A percentile compares a stretch with the other conserved stretches of the same genome.
These are phyloP conservation scores for Punica granatum DNA, from an alignment of 345 rosid genomes.

Conservation along the genomic window DNA sequence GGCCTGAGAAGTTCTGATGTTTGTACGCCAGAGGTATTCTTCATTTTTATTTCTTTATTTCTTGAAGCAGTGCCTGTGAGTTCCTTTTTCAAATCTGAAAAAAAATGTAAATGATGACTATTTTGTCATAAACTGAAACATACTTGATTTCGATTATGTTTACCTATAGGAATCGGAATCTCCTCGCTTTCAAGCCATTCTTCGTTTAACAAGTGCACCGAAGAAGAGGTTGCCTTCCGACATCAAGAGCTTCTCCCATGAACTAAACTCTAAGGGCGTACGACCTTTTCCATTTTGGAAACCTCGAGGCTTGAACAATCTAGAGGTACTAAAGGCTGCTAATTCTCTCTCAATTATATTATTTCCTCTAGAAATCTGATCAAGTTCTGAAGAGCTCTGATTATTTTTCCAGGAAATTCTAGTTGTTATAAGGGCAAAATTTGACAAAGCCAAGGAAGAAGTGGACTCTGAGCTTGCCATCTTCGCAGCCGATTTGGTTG, in stretches of 20 bases:
- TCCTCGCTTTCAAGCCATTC: constrained; percentile 97
- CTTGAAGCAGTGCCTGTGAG: not conserved
- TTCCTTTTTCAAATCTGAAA: not conserved
- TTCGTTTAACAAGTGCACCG: constrained; percentile 93
- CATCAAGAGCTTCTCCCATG: constrained; percentile 99
- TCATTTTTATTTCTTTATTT: constrained; percentile 13
- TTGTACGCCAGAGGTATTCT: constrained; percentile 85
- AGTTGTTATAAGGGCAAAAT: constrained; percentile 77
- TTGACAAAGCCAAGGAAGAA: constrained; percentile 99
- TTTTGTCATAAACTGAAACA: not conserved
- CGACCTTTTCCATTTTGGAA: constrained; percentile 95
- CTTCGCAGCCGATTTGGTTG: constrained; percentile 97
- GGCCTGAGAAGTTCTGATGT: constrained; percentile 65
- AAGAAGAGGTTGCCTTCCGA: constrained; percentile 91
- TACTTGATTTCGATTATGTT: not conserved
- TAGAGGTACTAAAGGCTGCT: constrained; percentile 49
- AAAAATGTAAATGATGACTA: not conserved
- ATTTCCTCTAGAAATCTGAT: constrained; percentile 6
- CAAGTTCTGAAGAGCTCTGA: constrained; percentile 18
- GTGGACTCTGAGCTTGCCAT: constrained; percentile 96
- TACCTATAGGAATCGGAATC: constrained; percentile 92
- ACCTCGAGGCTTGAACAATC: constrained; percentile 78
- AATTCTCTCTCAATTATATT: constrained; percentile 2
- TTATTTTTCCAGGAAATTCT: constrained; percentile 55
- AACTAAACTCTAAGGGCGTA: constrained; percentile 95